A percentile compares a stretch with the other conserved stretches of the same genome.
Evolutionary conservation across 2,329 filamentous ascomycete species (phyloP).

Genomic region (Colletotrichum cereale): DNA sequence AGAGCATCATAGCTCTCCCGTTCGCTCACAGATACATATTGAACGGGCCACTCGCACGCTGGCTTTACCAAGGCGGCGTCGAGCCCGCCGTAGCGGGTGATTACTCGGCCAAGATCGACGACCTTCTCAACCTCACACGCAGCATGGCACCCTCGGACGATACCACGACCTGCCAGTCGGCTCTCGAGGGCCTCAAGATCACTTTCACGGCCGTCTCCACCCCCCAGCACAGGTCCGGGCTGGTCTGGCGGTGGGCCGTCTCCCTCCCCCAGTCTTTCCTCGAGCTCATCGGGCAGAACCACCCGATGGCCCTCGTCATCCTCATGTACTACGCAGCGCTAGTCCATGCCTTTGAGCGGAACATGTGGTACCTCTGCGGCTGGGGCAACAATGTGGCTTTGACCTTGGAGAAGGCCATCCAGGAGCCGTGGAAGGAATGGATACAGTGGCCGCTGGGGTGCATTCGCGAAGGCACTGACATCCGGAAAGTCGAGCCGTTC

Average conservation of each 20-base stretch:
- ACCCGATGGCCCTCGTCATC: conserved; percentile 41
- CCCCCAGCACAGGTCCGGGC: conserved; percentile 23
- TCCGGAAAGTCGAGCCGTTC: conserved; percentile 13
- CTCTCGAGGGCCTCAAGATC: conserved; percentile 34
- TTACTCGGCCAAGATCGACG: conserved; percentile 33
- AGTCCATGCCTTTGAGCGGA: conserved; percentile 28
- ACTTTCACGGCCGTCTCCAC: conserved; percentile 30
- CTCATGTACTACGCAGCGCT: conserved; percentile 43
- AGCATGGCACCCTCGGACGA: conserved; percentile 36
- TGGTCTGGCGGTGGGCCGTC: conserved; percentile 42
- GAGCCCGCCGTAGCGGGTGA: conserved; percentile 22
- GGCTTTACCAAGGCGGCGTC: conserved; percentile 35
- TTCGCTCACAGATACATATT: conserved; percentile 30
- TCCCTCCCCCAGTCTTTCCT: conserved; percentile 40
- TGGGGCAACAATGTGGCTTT: conserved; percentile 30
- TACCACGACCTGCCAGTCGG: conserved; percentile 32
- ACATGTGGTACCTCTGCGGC: conserved; percentile 38
- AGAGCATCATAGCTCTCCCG: conserved; percentile 37
- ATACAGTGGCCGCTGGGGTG: conserved; percentile 36
- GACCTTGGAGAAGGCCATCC: conserved; percentile 29
- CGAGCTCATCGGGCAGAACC: conserved; percentile 38
- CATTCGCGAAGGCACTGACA: conserved; percentile 32
- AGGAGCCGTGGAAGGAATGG: conserved; percentile 38
- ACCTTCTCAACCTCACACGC: conserved; percentile 34
- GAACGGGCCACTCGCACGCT: conserved; percentile 32